These are phyloP conservation scores for Choanephora cucurbitarum DNA, from an alignment of 371 early-diverging fungal species.

Conservation along the genomic window DNA sequence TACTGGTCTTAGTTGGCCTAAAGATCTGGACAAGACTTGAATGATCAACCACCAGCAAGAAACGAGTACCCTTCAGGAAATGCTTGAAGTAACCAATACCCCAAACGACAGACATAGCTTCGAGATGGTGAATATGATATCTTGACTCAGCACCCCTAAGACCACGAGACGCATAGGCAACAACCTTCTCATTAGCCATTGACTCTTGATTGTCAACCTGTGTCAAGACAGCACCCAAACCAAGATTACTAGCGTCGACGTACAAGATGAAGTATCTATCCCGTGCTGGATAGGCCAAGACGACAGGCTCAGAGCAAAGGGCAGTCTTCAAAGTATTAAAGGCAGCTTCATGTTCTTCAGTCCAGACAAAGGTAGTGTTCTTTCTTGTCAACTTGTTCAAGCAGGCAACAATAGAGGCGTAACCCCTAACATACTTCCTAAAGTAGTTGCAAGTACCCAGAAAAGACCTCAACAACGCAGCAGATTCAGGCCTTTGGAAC, in stretches of 20 bases:
- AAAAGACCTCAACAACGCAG: constrained; percentile 28
- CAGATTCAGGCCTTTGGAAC: constrained; percentile 17
- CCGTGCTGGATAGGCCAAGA: constrained; percentile 29
- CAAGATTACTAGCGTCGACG: constrained; percentile 35
- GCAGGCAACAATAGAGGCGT: constrained; percentile 13
- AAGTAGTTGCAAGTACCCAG: constrained; percentile 37
- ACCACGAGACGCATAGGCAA: constrained; percentile 23
- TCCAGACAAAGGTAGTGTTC: constrained; percentile 18
- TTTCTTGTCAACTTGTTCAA: constrained; percentile 13
- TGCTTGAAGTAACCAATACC: constrained; percentile 32
- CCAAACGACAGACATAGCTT: constrained; percentile 34
- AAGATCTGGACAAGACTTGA: neutral
- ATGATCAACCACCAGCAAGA: neutral
- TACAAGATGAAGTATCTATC: constrained; percentile 29
- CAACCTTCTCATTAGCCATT: constrained; percentile 20
- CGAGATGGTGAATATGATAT: constrained; percentile 6
- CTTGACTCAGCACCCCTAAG: constrained; percentile 11
- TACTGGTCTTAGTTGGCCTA: neutral
- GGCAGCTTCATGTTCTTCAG: constrained; percentile 16
- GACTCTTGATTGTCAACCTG: constrained; percentile 31
- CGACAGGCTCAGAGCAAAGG: constrained; percentile 18
- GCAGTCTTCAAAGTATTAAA: constrained; percentile 18
- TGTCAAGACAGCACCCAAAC: constrained; percentile 35
- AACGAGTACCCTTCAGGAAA: neutral
- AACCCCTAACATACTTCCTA: constrained; percentile 32